A percentile compares a stretch with the other conserved stretches of the same genome.
Conservation (phyloP, 257 asterid genomes). For the Solanum microdontum region DNA sequence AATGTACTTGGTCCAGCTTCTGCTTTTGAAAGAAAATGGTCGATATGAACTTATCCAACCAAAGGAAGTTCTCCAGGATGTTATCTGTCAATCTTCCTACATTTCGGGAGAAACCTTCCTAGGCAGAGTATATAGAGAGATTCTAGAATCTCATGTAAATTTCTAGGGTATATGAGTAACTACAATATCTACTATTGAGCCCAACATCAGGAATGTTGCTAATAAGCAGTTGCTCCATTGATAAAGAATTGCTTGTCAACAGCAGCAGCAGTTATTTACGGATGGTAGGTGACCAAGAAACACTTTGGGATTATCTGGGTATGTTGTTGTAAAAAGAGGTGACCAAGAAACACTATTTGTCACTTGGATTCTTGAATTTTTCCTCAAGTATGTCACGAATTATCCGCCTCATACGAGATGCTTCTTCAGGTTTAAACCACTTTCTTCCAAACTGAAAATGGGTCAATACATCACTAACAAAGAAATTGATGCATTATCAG, state of each 20-base stretch:
- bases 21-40: background rate
- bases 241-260: background rate
- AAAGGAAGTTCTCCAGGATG: background rate
- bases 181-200: background rate
- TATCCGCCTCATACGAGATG: conserved; percentile 56
- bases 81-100: background rate
- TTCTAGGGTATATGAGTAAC: background rate
- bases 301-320: background rate
- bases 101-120: background rate
- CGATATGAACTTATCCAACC: background rate
- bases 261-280: background rate
- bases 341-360: conserved; percentile 6
- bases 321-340: background rate
- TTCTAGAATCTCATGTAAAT: background rate
- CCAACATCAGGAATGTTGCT: background rate
- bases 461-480: background rate
- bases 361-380: conserved; percentile 38
- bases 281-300: conserved; percentile 2
- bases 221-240: conserved; percentile 1
- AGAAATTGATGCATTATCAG: background rate
- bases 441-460: conserved; percentile 60
- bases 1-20: background rate
- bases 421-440: conserved; percentile 77
- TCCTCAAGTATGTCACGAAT: conserved; percentile 30
- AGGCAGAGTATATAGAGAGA: background rate